Percentiles rank a stretch among this genome's conserved stretches.
Evolutionary conservation across 2,329 filamentous ascomycete genomes (phyloP).

Genomic region (Simplicillium aogashimaense): DNA sequence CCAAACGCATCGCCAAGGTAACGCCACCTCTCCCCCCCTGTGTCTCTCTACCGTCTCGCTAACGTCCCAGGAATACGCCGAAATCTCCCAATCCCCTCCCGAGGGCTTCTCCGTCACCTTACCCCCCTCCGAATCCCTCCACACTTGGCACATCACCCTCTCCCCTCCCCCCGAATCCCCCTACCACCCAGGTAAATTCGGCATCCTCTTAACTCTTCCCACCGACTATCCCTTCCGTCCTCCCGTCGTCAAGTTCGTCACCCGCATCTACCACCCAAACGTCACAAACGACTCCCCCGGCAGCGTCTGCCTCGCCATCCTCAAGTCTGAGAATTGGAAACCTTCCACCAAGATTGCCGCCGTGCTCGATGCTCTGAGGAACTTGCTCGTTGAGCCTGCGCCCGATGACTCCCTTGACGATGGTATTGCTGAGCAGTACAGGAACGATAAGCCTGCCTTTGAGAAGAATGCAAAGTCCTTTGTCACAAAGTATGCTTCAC

Average conservation of each 20-base stretch:
- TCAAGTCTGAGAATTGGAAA: conserved; percentile 88
- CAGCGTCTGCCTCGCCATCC: conserved; percentile 74
- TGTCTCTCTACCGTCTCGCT: conserved; percentile 1
- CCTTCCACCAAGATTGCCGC: conserved; percentile 66
- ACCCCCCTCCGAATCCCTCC: conserved; percentile 34
- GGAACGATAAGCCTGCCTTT: conserved; percentile 56
- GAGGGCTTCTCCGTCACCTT: conserved; percentile 36
- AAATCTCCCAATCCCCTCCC: conserved; percentile 37
- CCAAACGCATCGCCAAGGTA: conserved; percentile 36
- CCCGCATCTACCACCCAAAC: conserved; percentile 94
- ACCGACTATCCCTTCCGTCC: conserved; percentile 85
- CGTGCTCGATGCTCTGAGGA: conserved; percentile 68
- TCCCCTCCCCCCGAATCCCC: conserved; percentile 30
- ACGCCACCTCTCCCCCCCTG: background rate
- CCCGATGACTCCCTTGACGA: conserved; percentile 84
- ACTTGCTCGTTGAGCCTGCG: conserved; percentile 70
- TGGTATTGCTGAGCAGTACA: conserved; percentile 77
- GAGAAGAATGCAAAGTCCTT: conserved; percentile 68
- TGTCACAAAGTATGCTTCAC: conserved; percentile 61
- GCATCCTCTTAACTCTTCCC: conserved; percentile 62
- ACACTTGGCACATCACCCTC: conserved; percentile 42
- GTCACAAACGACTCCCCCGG: conserved; percentile 80
- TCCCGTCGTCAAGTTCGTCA: conserved; percentile 68
- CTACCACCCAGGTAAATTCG: conserved; percentile 62
- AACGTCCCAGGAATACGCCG: conserved; percentile 37